Base-by-base conservation (phyloP, 768 basidiomycete species). In the Mycena polygramma region DNA sequence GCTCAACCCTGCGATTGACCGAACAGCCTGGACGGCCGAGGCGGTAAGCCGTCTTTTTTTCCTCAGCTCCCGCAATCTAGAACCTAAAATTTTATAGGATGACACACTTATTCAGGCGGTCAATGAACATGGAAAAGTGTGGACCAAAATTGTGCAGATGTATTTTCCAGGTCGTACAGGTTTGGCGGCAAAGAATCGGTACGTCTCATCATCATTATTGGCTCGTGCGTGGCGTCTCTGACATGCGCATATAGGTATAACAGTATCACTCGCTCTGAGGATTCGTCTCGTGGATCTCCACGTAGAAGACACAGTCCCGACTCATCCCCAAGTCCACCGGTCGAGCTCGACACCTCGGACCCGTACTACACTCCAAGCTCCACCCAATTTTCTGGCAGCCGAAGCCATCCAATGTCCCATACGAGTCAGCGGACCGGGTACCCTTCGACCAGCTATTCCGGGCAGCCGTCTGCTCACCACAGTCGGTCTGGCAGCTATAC, bases 161-260 rank as follows among this genome's bases (percentile, higher is more conserved):
- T 88, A 89, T 73, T 88, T 90, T 77, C 88, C 88, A 55, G 88
- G 88, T 7, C 82, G 88, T 46, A 90, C 88, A 20, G 88, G 88
- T 17, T 80, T 90, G 19, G 87, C 88, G 3, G 88, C 88, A 19
- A 90, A 89, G 82, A 90, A 90, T 77, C 83, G 88, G 87, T 88
- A 74, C 64, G 80, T 73, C 13, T 15, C 22, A 36, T 57, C 35
- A 14, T 41, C 41, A 41, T 41, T 41, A 10, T 37, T 24, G 43
- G 6, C 13, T 39, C 39, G 6, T 41, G 11, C 10, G 30, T 24
- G 13, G 5, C 39, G 39, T 11, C 39, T n/a, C 43, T 63, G 45
- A 66, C 65, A 58, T 64, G 20, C 54, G 30, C 30, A 49, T 57
- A 45, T 67, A 87, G 87, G 73, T 88, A 88, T 73, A 88, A 87